These are phyloP conservation scores for Phytophthora niederhauseri DNA, from an alignment of 352 stramenopile genomes.

Conservation along the genomic window DNA sequence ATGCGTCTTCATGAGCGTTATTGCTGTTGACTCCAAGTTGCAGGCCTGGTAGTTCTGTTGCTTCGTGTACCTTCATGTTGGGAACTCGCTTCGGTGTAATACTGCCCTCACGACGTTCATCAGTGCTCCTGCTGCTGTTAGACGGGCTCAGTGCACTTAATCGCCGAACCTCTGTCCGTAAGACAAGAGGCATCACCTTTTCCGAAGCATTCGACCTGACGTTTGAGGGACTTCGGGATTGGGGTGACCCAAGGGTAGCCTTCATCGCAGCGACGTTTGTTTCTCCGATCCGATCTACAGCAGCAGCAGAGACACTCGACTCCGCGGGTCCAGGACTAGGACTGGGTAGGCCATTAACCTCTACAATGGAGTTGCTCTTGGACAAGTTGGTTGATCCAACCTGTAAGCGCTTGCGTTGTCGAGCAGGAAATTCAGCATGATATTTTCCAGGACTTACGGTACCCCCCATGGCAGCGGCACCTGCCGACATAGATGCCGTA, in stretches of 20 bases:
- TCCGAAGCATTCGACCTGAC: constrained; percentile 6
- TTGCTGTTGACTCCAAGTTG: constrained; percentile 11
- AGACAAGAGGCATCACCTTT: constrained; percentile 16
- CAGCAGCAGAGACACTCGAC: constrained; percentile 29
- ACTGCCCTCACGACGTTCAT: constrained; percentile 9
- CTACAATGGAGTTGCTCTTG: constrained; percentile 32
- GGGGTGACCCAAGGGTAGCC: constrained; percentile 28
- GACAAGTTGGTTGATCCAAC: constrained; percentile 75
- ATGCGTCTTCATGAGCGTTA: constrained; percentile 20
- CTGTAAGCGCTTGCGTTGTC: constrained; percentile 70
- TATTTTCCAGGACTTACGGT: constrained; percentile 30
- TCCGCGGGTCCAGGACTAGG: constrained; percentile 18
- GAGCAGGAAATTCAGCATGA: constrained; percentile 53
- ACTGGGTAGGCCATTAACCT: constrained; percentile 16
- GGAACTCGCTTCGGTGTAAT: constrained; percentile 10
- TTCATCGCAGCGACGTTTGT: constrained; percentile 60
- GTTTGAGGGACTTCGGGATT: constrained; percentile 8
- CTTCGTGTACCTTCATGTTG: not conserved
- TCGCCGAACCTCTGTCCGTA: constrained; percentile 29
- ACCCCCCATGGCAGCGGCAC: constrained; percentile 25
- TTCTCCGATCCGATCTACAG: constrained; percentile 37
- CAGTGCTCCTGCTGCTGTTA: constrained; percentile 23
- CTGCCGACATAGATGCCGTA: constrained; percentile 16
- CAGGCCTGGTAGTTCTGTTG: constrained; percentile 3
- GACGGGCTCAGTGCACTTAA: constrained; percentile 16